Evolutionary conservation across 2,329 filamentous ascomycete genomes (phyloP), one percentile per base, ranked within the genome.

Genomic region (Pseudopyrenochaeta lycopersici): DNA sequence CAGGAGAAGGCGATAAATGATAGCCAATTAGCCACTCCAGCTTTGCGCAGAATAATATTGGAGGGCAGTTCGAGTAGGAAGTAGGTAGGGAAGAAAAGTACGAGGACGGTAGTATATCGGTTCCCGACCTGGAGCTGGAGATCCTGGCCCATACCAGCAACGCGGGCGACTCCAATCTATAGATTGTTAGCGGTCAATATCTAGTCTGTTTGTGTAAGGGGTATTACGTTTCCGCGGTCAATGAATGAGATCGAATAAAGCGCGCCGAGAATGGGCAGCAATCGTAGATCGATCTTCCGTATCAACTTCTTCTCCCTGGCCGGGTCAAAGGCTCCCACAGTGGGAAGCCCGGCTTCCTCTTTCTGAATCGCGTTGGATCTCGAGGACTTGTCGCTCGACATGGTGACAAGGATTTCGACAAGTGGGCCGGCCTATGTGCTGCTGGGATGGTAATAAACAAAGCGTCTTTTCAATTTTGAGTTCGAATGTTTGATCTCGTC

Each of bases 261-360:
- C 1, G 74, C 56, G 2, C 72, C 75, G 1, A 78, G 59, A 5
- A 78, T 77, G 6, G 75, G 76, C 5, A 79, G 64, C 1, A 78
- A 65, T 20, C 75, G 68, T 50, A 67, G 64, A 51, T 78, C 77
- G 23, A 76, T 55, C n/a, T 68, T 72, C 4, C 67, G 66, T 12
- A 67, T 23, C 9, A 70, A 18, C 21, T 52, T 56, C 50, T 62
- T 66, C 43, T 65, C 59, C 10, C 63, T 58, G 18, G 62, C 46
- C n/a, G 54, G 52, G 27, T 63, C 58, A 23, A 49, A 52, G 10
- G 52, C 52, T 40, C 57, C 62, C n/a, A n/a, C n/a, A n/a, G n/a
- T n/a, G n/a, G n/a, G n/a, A n/a, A n/a, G n/a, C n/a, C n/a, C n/a
- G n/a, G n/a, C n/a, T n/a, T n/a, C n/a, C n/a, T n/a, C n/a, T n/a